phyloP scores from a whole-genome alignment of 306 rosid genomes.

The Acacia acuminata region DNA sequence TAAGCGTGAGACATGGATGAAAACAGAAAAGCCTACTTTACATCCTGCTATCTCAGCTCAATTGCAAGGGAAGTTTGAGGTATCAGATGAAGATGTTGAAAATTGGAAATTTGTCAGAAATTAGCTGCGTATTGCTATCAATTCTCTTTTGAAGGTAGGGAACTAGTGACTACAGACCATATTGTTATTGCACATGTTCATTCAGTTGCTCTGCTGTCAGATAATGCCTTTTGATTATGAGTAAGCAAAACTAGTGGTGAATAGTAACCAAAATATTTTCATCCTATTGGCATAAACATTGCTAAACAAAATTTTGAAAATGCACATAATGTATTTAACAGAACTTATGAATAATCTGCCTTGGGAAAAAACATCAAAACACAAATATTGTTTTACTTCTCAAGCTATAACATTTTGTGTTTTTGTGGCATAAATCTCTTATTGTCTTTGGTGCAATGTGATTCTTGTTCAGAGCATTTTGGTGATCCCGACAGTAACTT shows the following conservation, averaged over 20 bases:
- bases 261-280: not conserved
- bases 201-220: not conserved
- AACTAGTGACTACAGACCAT: constrained; percentile 15
- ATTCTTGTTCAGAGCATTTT: too few relatives aligned
- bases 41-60: constrained; percentile 60
- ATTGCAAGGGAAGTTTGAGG: constrained; percentile 53
- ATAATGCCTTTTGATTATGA: not conserved
- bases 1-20: constrained; percentile 70
- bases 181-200: not conserved
- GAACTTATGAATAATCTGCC: not conserved
- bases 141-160: constrained; percentile 77
- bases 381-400: not conserved
- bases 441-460: too few relatives aligned
- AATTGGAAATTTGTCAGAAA: constrained; percentile 48
- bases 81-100: constrained; percentile 57
- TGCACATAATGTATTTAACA: not conserved
- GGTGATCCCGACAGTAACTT: too few relatives aligned
- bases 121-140: constrained; percentile 69
- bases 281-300: constrained; percentile 3
- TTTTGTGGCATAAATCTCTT: too few relatives aligned
- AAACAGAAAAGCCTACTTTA: constrained; percentile 64
- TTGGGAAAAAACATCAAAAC: not conserved
- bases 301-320: constrained; percentile 7
- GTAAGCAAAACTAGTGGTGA: not conserved
- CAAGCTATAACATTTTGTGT: not conserved